Base-by-base conservation (phyloP, 2,329 filamentous ascomycete genomes). In the Nigrograna mackinnonii region DNA sequence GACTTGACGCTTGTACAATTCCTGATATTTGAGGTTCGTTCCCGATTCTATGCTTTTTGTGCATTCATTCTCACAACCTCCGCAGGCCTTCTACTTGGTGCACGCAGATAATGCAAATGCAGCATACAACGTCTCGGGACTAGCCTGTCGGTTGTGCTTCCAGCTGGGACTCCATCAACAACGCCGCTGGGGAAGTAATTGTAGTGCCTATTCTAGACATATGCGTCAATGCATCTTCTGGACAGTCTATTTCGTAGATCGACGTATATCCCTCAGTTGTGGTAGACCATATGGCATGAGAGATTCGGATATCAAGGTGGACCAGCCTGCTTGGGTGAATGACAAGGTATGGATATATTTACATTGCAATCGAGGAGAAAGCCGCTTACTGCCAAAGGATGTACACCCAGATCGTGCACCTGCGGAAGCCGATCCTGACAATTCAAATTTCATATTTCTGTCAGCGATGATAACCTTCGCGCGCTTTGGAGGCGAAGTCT, bases 231-330 rank as follows among this genome's bases (percentile, higher is more conserved):
- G 53, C 32, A 49, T 60, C 1, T 64, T 67, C 37, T 67, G 64
- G 62, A 58, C 52, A 4, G 35, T 62, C 2, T 54, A 58, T 19
- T 47, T 60, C 12, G 28, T 49, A 9, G 64, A 67, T 35, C 57
- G 56, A n/a, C 52, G 53, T 5, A 62, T 66, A 28, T 57, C 62
- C 0, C 37, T 64, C 9, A 58, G 61, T 11, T 67, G 60, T 37
- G 54, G 57, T 14, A 54, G 62, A 14, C 64, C 64, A 1, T 60
- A 62, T 22, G 52, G 55, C 11, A 54, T 67, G 12, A 56, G 56
- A 22, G 57, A 61, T 33, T 24, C 41, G 2, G 62, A 65, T 19
- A 49, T 64, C 6, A 47, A 65, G 21, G 52, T 66, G 3, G 55
- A 59, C 2, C 35, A 51, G 16, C 58, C 62, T 4, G 30, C 35